Evolutionary conservation across 768 basidiomycete species (phyloP), one percentile per base, ranked within the genome.

Genomic region (Tulasnella sp.): DNA sequence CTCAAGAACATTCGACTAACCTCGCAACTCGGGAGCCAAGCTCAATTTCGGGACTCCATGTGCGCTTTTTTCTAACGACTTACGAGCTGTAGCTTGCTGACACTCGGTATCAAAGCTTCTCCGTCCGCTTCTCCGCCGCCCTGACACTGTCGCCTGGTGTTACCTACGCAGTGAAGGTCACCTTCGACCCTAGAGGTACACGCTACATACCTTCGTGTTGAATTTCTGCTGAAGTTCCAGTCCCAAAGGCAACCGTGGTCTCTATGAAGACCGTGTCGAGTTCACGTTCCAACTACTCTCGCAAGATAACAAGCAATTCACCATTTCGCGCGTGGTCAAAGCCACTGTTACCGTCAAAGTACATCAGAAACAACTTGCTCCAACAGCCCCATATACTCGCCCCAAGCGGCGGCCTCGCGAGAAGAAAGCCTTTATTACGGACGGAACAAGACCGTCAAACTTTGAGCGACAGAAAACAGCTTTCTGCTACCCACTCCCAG

Each of bases 351-450:
- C 40, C 20, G 73, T 80, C 1, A 34, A 31, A 28, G 72, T 44
- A 8, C 90, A 92, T 81, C 87, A 90, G 72, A 89, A 89, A 20
- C 84, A 84, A 1, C 85, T 92, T 37, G 86, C 86, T 78, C 86
- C 91, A 0, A 86, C 83, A 64, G 86, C 86, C 0, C 89, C 90
- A 0, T 92, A 90, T 80, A 83, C 84, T 54, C 75, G 75, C 7
- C 75, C 75, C 22, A 31, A 31, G 16, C 75, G 44, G 8, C 75
- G 44, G 16, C 75, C 3, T 76, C 75, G 75, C 9, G 76, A 42
- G 54, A 18, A 3, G 76, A 64, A 54, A 41, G 78, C 18, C 48
- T 85, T 85, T 5, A 84, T 90, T 40, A 85, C 89, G 7, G 86
- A 82, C 14, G 86, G 86, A 54, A 86, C 87, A 22, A 84, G 87